phyloP scores from a whole-genome alignment of 495 filamentous ascomycete species.

The Rostrohypoxylon terebratum region DNA sequence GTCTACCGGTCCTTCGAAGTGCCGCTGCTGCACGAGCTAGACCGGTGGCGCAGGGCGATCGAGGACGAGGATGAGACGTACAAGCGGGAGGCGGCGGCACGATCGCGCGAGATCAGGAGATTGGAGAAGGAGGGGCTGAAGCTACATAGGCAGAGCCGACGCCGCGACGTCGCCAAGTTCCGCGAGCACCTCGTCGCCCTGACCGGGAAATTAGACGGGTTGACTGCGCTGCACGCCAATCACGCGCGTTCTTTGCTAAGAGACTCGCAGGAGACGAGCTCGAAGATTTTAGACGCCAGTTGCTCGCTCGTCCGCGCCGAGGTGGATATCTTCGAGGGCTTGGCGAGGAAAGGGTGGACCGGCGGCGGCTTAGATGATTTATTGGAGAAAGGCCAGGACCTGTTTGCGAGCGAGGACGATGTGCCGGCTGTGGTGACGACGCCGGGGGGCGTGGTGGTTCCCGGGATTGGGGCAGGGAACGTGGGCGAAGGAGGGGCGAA shows the following conservation, averaged over 20 bases:
- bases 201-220: constrained; percentile 69
- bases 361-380: constrained; percentile 72
- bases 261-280: constrained; percentile 69
- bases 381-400: constrained; percentile 68
- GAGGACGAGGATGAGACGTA: constrained; percentile 71
- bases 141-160: constrained; percentile 64
- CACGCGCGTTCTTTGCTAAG: constrained; percentile 66
- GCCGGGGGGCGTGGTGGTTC: constrained; percentile 7
- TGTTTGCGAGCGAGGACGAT: constrained; percentile 66
- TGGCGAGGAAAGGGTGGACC: constrained; percentile 73
- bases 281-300: constrained; percentile 68
- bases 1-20: constrained; percentile 75
- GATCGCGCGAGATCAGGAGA: constrained; percentile 66
- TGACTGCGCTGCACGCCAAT: constrained; percentile 67
- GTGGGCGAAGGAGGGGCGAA: constrained; percentile 55
- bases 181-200: constrained; percentile 67
- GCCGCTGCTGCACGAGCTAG: constrained; percentile 71
- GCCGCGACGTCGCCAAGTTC: constrained; percentile 64
- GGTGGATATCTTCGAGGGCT: constrained; percentile 73
- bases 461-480: constrained; percentile 20
- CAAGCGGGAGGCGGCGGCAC: constrained; percentile 60
- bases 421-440: constrained; percentile 41
- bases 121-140: constrained; percentile 71
- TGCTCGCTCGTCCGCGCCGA: constrained; percentile 71
- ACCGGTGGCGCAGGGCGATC: constrained; percentile 67